Evolutionary conservation across 2,329 filamentous ascomycete genomes (phyloP), one percentile per base, ranked within the genome.

Genomic region (Fusarium sambucinum): DNA sequence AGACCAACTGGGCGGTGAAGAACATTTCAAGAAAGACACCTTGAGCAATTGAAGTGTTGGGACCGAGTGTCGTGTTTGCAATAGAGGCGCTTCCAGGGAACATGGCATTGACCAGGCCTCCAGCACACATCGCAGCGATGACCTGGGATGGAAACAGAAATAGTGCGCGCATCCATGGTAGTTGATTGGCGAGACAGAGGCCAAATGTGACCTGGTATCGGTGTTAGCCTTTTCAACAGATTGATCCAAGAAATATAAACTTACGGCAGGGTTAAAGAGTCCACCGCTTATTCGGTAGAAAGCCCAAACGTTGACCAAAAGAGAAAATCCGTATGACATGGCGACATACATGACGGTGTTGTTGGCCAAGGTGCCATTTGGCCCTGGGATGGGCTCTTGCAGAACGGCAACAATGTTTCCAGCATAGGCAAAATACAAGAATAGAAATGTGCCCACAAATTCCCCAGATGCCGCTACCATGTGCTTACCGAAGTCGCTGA

Each of bases 11-110:
- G 0, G 86, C 81, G 0, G 88, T 90, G 32, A 89, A 80, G 66
- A 90, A 87, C 78, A 88, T 83, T 75, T 90, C 89, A 42, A 90
- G 85, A 69, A 90, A 89, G 19, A 90, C 78, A 14, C 88, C 88
- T 48, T 85, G 86, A 0, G 80, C 79, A 19, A 83, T 78, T 38
- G 79, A 84, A 6, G 84, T 80, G 21, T 82, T 82, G 8, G 79
- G 80, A 0, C 82, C 83, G 3, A 90, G 80, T 3, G 56, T 47
- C 2, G 80, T 81, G 4, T 87, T 90, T 29, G 77, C 79, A 7
- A 87, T 85, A 4, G 82, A 80, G 17, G 87, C 71, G 3, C 77
- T 74, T 0, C 84, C 85, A 0, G 87, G 87, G 33, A 89, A 83
- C 33, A 90, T 78, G 2, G 79, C 83, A 25, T 81, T 81, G 12